A percentile compares a stretch with the other conserved stretches of the same genome.
These are phyloP conservation scores for Helotiales sp. DNA, from an alignment of 2,329 filamentous ascomycete genomes.

Conservation along the genomic window DNA sequence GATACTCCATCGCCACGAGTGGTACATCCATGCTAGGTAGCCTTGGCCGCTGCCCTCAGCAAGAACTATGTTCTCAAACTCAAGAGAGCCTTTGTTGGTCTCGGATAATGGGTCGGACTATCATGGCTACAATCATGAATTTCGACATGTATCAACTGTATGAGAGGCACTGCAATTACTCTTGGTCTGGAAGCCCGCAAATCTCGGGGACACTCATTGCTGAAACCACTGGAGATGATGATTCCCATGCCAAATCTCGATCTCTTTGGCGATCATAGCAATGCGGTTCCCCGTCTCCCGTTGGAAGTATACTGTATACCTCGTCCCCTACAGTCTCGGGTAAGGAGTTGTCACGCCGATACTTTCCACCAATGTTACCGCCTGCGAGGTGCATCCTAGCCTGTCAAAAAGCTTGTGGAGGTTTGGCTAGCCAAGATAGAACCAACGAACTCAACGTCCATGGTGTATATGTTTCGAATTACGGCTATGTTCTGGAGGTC, in stretches of 20 bases:
- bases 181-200: too few relatives aligned
- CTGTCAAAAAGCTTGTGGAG: background rate
- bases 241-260: slow-evolving; percentile 61
- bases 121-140: slow-evolving; percentile 65
- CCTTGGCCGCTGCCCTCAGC: slow-evolving; percentile 62
- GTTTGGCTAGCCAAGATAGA: slow-evolving; percentile 41
- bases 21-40: slow-evolving; percentile 63
- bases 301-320: slow-evolving; percentile 57
- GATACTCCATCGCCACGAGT: slow-evolving; percentile 65
- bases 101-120: slow-evolving; percentile 70
- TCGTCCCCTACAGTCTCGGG: slow-evolving; percentile 59
- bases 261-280: slow-evolving; percentile 53
- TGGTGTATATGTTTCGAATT: slow-evolving; percentile 63
- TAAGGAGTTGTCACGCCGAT: slow-evolving; percentile 61
- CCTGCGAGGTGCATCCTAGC: slow-evolving; percentile 60
- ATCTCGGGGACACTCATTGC: slow-evolving; percentile 64
- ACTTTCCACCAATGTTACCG: slow-evolving; percentile 61
- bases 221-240: slow-evolving; percentile 68
- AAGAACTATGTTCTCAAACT: slow-evolving; percentile 61
- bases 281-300: slow-evolving; percentile 51
- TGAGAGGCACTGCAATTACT: too few relatives aligned
- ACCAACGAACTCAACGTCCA: slow-evolving; percentile 62
- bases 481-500: slow-evolving; percentile 64
- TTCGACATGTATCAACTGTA: slow-evolving; percentile 66
- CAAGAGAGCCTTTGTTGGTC: slow-evolving; percentile 66